Percentiles rank a stretch among this genome's conserved stretches.
Evolutionary conservation across 2,329 filamentous ascomycete genomes (phyloP).

Genomic region (Cadophora luteo-olivacea): DNA sequence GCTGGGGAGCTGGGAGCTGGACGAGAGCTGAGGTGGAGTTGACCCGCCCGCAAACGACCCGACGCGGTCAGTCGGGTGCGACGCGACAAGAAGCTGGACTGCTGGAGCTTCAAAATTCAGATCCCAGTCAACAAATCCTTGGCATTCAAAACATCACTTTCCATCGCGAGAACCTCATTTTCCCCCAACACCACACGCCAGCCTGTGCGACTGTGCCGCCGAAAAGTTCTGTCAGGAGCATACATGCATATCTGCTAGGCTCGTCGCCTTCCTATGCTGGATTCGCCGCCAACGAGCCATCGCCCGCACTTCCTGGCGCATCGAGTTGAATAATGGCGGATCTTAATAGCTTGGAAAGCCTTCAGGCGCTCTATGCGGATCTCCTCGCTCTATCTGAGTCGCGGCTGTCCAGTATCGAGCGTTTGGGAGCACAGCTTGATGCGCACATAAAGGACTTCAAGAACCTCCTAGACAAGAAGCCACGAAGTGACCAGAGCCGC

Average conservation of each 20-base stretch:
- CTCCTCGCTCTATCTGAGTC: constrained; percentile 78
- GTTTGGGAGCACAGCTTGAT: constrained; percentile 70
- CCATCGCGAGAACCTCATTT: not conserved
- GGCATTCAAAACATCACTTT: constrained; percentile 14
- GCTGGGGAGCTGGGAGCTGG: not conserved
- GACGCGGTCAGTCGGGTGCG: not conserved
- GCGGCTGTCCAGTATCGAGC: constrained; percentile 72
- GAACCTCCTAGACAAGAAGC: constrained; percentile 75
- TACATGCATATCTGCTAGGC: constrained; percentile 20
- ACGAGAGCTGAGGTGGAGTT: not conserved
- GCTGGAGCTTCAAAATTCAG: constrained; percentile 12
- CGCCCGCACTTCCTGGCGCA: constrained; percentile 36
- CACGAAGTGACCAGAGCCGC: constrained; percentile 78
- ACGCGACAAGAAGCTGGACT: not conserved
- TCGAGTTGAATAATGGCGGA: constrained; percentile 66
- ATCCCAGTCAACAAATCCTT: constrained; percentile 19
- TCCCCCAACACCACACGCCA: not conserved
- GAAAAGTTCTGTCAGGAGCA: not conserved
- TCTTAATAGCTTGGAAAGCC: constrained; percentile 73
- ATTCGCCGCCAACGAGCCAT: constrained; percentile 16
- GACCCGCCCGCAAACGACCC: not conserved
- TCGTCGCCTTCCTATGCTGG: constrained; percentile 30
- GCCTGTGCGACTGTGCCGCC: not conserved
- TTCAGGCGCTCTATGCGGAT: constrained; percentile 87
- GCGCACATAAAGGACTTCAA: constrained; percentile 70